These are phyloP conservation scores for Schizochytrium sp. DNA, from an alignment of 108 stramenopile species.

Conservation along the genomic window DNA sequence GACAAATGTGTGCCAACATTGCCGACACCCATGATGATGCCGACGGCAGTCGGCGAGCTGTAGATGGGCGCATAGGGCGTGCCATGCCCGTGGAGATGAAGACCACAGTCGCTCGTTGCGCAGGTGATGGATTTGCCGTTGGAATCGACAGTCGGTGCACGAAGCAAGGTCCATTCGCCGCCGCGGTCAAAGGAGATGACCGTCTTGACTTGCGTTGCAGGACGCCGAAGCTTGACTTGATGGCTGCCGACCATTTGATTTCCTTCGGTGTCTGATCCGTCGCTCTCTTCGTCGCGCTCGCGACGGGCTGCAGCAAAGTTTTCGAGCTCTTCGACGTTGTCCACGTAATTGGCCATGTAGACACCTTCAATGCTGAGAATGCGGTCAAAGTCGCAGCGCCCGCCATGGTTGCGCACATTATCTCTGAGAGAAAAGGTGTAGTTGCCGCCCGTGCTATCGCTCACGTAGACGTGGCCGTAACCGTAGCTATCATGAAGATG, in stretches of 20 bases:
- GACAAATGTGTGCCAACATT: background rate
- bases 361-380: slow-evolving; percentile 15
- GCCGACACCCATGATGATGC: background rate
- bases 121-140: background rate
- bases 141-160: background rate
- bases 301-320: background rate
- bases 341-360: slow-evolving; percentile 10
- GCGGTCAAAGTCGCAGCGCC: background rate
- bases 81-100: background rate
- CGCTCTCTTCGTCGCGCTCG: background rate
- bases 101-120: background rate
- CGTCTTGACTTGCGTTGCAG: background rate
- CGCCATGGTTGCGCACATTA: background rate
- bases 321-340: background rate
- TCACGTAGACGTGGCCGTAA: slow-evolving; percentile 1
- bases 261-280: background rate
- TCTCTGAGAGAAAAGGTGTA: background rate
- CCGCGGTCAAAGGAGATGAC: slow-evolving; percentile 18
- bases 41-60: background rate
- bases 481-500: background rate
- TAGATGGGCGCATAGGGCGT: background rate
- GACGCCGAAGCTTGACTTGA: background rate
- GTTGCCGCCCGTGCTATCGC: background rate
- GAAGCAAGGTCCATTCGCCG: background rate
- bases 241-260: background rate